Evolutionary conservation across 2,329 filamentous ascomycete genomes (phyloP).

Genomic region (Elsinoe arachidis): DNA sequence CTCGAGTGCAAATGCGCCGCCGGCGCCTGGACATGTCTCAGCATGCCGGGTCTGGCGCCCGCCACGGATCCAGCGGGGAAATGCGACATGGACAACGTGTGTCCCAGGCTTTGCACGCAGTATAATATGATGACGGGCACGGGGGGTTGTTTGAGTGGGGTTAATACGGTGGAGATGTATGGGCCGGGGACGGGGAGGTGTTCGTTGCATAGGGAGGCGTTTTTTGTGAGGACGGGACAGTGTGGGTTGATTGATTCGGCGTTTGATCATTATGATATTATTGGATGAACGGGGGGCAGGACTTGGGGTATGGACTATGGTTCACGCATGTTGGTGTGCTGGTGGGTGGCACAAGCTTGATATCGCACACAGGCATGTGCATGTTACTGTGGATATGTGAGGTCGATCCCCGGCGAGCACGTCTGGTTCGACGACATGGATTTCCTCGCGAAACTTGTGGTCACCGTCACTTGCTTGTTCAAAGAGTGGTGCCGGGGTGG

Average conservation of each 20-base stretch:
- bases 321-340: too few species aligned
- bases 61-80: background rate
- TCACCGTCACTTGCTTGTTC: too few species aligned
- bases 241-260: background rate
- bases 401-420: too few species aligned
- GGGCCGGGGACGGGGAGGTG: background rate
- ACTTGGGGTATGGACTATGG: too few species aligned
- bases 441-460: too few species aligned
- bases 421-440: too few species aligned
- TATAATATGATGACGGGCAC: background rate
- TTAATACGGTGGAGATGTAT: background rate
- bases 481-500: too few species aligned
- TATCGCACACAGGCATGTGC: too few species aligned
- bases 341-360: too few species aligned
- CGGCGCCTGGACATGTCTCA: background rate
- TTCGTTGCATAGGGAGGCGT: background rate
- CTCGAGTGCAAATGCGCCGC: too few species aligned
- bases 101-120: background rate
- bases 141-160: background rate
- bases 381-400: too few species aligned
- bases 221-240: background rate
- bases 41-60: background rate
- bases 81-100: background rate
- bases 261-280: background rate
- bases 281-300: too few species aligned